Percentiles rank a stretch among this genome's conserved stretches.
Evolutionary conservation across 768 basidiomycete species (phyloP).

Genomic region (Hericium erinaceus): DNA sequence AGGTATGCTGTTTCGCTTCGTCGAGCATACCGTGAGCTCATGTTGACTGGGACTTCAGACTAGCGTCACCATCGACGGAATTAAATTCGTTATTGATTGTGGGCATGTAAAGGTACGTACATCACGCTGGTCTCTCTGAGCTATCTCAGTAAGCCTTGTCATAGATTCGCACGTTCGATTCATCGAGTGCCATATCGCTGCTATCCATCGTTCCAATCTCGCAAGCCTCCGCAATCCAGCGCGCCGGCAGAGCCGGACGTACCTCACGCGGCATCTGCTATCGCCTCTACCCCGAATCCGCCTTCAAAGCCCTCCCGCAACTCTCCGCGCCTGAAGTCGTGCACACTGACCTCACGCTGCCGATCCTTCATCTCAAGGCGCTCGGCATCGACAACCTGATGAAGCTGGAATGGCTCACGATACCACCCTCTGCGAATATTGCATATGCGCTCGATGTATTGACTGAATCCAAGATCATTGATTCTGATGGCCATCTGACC

Average conservation of each 20-base stretch:
- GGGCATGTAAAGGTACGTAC: conserved; percentile 87
- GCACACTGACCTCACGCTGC: conserved; percentile 83
- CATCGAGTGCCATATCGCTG: conserved; percentile 75
- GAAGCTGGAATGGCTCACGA: conserved; percentile 92
- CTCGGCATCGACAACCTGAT: conserved; percentile 92
- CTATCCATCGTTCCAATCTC: conserved; percentile 80
- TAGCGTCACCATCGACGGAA: conserved; percentile 93
- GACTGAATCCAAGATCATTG: conserved; percentile 73
- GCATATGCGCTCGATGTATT: conserved; percentile 81
- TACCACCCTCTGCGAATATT: conserved; percentile 80
- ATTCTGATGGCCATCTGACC: conserved; percentile 70
- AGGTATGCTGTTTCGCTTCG: conserved; percentile 34
- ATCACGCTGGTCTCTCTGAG: neutral
- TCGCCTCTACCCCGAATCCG: conserved; percentile 70
- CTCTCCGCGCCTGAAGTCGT: conserved; percentile 86
- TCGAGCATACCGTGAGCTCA: neutral
- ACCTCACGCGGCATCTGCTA: conserved; percentile 91
- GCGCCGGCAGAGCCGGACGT: conserved; percentile 91
- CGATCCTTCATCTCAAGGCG: conserved; percentile 88
- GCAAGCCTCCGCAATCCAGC: conserved; percentile 81
- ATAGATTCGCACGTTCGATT: conserved; percentile 87
- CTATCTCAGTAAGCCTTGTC: neutral
- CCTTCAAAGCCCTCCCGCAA: conserved; percentile 48
- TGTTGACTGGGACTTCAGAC: conserved; percentile 40
- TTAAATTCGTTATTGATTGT: conserved; percentile 88